These are phyloP conservation scores for Penicillium salamii DNA, from an alignment of 495 filamentous ascomycete genomes.

Conservation along the genomic window DNA sequence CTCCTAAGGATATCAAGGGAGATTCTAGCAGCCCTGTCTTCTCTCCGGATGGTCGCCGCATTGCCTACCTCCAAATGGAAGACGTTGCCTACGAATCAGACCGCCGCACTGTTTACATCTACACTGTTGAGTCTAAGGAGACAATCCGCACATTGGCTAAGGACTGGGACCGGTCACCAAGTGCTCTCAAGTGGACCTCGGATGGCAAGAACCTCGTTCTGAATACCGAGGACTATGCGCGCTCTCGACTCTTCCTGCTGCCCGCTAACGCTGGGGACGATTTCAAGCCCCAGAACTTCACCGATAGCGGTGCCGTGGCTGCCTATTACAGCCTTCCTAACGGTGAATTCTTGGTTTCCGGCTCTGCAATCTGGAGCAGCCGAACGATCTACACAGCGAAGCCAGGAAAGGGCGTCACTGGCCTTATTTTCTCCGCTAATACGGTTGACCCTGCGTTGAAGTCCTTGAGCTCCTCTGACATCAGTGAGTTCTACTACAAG, in stretches of 20 bases:
- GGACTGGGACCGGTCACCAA: conserved; percentile 41
- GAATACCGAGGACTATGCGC: conserved; percentile 30
- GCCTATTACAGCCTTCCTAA: conserved; percentile 33
- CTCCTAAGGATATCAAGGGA: conserved; percentile 28
- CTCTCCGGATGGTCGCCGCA: conserved; percentile 33
- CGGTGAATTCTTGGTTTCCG: conserved; percentile 33
- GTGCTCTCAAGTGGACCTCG: conserved; percentile 31
- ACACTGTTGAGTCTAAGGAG: conserved; percentile 27
- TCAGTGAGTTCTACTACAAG: conserved; percentile 39
- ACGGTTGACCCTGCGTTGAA: conserved; percentile 35
- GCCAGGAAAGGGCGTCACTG: conserved; percentile 22
- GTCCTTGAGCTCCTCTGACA: conserved; percentile 24
- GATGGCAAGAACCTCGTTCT: conserved; percentile 32
- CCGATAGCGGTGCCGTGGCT: conserved; percentile 20
- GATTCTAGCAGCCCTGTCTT: conserved; percentile 35
- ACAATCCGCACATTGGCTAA: conserved; percentile 31
- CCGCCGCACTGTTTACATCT: conserved; percentile 34
- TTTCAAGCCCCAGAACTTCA: conserved; percentile 33
- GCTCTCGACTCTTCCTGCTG: conserved; percentile 29
- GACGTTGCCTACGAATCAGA: conserved; percentile 35
- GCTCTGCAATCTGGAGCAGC: conserved; percentile 30
- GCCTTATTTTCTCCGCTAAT: conserved; percentile 28
- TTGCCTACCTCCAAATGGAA: conserved; percentile 44
- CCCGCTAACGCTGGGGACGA: conserved; percentile 28
- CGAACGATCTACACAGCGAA: conserved; percentile 34